A percentile compares a stretch with the other conserved stretches of the same genome.
Evolutionary conservation across 345 rosid species (phyloP).

Genomic region (Mallotus nudiflorus): DNA sequence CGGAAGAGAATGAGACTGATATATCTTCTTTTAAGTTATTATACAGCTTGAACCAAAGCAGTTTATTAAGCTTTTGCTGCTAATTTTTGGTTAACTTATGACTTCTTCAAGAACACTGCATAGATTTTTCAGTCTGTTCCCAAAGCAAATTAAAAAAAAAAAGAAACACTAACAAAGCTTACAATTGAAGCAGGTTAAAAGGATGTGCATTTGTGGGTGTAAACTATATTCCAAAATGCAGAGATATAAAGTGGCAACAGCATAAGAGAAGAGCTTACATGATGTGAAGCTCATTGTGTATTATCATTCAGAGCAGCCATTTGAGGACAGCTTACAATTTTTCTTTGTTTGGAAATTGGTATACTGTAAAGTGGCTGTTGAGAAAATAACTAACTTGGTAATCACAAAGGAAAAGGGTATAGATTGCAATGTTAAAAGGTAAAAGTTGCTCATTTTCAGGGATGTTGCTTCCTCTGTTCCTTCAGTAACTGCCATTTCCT

Average conservation of each 20-base stretch:
- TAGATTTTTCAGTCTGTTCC: neutral
- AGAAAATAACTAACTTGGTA: neutral
- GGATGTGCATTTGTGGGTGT: neutral
- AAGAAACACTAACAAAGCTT: neutral
- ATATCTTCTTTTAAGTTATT: too few species aligned
- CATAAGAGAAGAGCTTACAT: too few species aligned
- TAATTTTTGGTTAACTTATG: neutral
- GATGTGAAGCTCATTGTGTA: too few species aligned
- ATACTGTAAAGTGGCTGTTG: neutral
- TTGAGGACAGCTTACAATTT: neutral
- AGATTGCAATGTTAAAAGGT: neutral
- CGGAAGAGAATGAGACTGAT: too few species aligned
- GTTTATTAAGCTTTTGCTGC: neutral
- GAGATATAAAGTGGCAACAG: too few species aligned
- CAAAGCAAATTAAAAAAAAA: neutral
- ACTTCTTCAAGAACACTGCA: neutral
- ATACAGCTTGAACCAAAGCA: neutral
- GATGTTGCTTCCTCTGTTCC: neutral
- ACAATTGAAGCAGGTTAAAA: neutral
- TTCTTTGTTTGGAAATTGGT: constrained; percentile 13
- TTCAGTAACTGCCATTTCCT: constrained; percentile 11
- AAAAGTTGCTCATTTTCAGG: neutral
- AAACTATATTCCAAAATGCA: neutral
- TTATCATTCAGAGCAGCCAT: constrained; percentile 1
- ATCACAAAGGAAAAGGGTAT: neutral